phyloP scores from a whole-genome alignment of 768 basidiomycete species.

The Hysterangium stoloniferum region DNA sequence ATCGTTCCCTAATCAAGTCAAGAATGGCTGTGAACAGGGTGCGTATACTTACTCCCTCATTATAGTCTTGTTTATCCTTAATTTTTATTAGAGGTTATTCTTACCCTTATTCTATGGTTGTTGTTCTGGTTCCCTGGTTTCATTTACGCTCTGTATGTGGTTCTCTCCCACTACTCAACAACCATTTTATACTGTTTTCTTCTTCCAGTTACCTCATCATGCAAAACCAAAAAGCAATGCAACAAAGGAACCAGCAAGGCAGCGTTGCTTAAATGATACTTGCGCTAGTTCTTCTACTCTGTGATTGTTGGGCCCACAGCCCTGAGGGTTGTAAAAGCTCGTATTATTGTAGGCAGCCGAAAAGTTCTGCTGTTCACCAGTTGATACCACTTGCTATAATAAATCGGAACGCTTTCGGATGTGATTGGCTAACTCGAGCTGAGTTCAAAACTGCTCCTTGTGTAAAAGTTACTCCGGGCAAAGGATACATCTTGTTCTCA shows the following conservation, averaged over 20 bases:
- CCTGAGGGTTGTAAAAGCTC: too few relatives aligned
- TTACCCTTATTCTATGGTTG: neutral
- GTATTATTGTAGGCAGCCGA: too few relatives aligned
- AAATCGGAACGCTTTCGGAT: too few relatives aligned
- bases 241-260: neutral
- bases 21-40: constrained; percentile 6
- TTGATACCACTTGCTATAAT: too few relatives aligned
- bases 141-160: neutral
- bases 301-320: too few relatives aligned
- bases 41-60: neutral
- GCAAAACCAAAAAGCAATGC: constrained; percentile 1
- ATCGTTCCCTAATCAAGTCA: neutral
- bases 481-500: too few relatives aligned
- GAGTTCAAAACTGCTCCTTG: too few relatives aligned
- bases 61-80: neutral
- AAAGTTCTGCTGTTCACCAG: too few relatives aligned
- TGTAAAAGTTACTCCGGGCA: too few relatives aligned
- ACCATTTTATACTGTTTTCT: neutral
- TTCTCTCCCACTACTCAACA: neutral
- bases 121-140: constrained; percentile 8
- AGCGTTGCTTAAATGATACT: constrained; percentile 2
- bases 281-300: too few relatives aligned
- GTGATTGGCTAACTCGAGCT: too few relatives aligned
- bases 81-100: neutral
- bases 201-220: constrained; percentile 1